Evolutionary conservation across 352 stramenopile genomes (phyloP), one percentile per base, ranked within the genome.

Genomic region (Saprolegnia parasitica): DNA sequence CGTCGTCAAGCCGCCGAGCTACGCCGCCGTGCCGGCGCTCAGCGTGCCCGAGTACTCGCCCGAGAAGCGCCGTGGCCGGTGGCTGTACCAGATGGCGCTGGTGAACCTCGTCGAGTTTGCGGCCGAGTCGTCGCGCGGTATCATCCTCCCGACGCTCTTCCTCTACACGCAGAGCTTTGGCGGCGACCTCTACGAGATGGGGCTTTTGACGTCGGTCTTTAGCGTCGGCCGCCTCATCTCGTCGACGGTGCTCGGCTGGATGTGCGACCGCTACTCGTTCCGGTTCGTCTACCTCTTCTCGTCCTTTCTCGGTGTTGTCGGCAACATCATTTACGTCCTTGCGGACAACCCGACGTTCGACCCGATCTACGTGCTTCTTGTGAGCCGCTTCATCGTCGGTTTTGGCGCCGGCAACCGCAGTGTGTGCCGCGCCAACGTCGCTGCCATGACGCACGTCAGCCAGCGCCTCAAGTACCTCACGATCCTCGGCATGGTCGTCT

Each of bases 121-220:
- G 29, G 29, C 29, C 29, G 29, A 35, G 29, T 35, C 29, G 29
- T 35, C 29, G 29, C 29, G 85, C 21, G 85, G 85, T 56, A 74
- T 93, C 32, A 83, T 91, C 72, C 73, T 93, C 66, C 77, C 85
- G 55, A 91, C 85, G 56, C 81, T 93, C 40, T 93, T 90, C 72
- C 82, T 93, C 20, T 93, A 93, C 76, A 89, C 74, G 74, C 88
- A 89, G 71, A 91, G 81, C 20, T 76, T 93, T 21, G 85, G 85
- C 52, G 85, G 85, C 26, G 73, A 85, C 23, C 58, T 93, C 32
- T 84, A 81, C 67, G 90, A 88, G 71, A 93, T 93, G 85, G 85
- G 83, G 0, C 49, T 93, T 56, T 75, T 93, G 47, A 93, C 85
- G 45, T 93, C 85, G 24, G 78, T 91, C 47, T 93, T 93, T 71